A percentile compares a stretch with the other conserved stretches of the same genome.
phyloP scores from a whole-genome alignment of 495 filamentous ascomycete species.

The Penicillium bovifimosum region DNA sequence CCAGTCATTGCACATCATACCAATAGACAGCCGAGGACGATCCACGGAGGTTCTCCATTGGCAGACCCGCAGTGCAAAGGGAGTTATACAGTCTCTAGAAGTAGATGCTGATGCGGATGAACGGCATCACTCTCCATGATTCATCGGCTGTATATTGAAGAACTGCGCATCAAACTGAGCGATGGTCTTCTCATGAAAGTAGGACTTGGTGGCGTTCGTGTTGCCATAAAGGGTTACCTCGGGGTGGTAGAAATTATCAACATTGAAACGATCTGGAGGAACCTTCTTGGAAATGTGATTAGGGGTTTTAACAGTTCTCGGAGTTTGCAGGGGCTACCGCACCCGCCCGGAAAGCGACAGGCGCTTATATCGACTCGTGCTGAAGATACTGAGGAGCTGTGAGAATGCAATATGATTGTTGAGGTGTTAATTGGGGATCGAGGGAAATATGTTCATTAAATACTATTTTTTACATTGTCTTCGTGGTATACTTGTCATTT shows the following conservation, averaged over 20 bases:
- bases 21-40: neutral
- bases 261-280: neutral
- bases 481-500: too few species aligned
- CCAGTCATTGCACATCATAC: neutral
- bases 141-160: neutral
- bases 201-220: neutral
- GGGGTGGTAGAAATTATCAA: neutral
- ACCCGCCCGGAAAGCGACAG: conserved; percentile 12
- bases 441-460: too few species aligned
- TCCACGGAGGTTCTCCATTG: neutral
- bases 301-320: neutral
- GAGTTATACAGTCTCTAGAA: conserved; percentile 1
- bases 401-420: too few species aligned
- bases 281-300: neutral
- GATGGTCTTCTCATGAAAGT: neutral
- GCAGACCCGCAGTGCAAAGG: neutral
- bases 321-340: neutral
- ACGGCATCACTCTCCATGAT: neutral
- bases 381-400: too few species aligned
- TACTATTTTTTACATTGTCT: too few species aligned
- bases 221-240: neutral
- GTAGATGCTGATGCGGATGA: neutral
- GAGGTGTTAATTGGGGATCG: too few species aligned
- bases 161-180: conserved; percentile 3
- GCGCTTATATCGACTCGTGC: too few species aligned